Evolutionary conservation across 805 yeast genomes (phyloP).

Genomic region (Pichia paraexigua): DNA sequence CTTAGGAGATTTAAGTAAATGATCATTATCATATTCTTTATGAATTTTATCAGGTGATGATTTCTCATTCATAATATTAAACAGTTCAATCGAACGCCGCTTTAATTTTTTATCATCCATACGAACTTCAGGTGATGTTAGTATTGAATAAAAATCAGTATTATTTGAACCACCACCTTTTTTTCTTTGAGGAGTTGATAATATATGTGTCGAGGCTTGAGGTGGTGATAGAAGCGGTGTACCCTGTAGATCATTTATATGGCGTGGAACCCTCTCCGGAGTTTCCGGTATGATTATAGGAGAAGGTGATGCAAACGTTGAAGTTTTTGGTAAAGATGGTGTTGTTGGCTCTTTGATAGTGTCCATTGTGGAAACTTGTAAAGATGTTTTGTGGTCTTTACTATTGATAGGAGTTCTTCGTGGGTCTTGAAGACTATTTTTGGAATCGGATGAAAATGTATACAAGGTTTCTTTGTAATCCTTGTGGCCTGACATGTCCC

Average conservation of each 20-base stretch:
- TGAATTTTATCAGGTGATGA: slow-evolving; percentile 17
- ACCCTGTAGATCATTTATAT: slow-evolving; percentile 17
- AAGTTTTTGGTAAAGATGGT: slow-evolving; percentile 19
- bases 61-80: slow-evolving; percentile 20
- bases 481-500: background rate
- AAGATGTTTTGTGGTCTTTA: background rate
- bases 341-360: slow-evolving; percentile 19
- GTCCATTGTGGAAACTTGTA: background rate
- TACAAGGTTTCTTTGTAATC: background rate
- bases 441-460: background rate
- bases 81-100: slow-evolving; percentile 27
- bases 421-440: background rate
- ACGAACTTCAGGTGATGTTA: slow-evolving; percentile 29
- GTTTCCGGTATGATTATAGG: slow-evolving; percentile 26
- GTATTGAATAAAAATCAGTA: slow-evolving; percentile 29
- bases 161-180: slow-evolving; percentile 12
- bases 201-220: slow-evolving; percentile 5
- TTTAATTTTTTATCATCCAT: slow-evolving; percentile 15
- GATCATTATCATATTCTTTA: slow-evolving; percentile 7
- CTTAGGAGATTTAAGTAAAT: slow-evolving; percentile 12
- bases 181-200: slow-evolving; percentile 26
- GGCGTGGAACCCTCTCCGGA: slow-evolving; percentile 10
- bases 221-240: slow-evolving; percentile 30
- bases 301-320: slow-evolving; percentile 16
- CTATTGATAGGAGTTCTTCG: background rate